Conservation (phyloP, 805 yeast species). For the Candida schatavii region DNA sequence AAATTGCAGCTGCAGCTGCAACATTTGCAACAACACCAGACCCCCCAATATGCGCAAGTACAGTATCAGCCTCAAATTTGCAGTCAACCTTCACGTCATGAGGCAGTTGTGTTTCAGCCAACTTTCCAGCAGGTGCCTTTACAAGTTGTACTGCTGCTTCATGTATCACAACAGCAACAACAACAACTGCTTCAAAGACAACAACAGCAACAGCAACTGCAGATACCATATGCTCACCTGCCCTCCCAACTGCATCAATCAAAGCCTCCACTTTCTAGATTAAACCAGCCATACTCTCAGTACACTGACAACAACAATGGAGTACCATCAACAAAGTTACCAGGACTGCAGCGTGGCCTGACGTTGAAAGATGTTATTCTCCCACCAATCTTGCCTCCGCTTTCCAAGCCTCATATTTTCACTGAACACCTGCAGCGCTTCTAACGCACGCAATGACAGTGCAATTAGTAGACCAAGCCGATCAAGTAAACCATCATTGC, state of each 20-base stretch:
- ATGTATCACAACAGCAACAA: not conserved
- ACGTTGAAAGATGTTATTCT: constrained; percentile 2
- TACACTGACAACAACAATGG: not conserved
- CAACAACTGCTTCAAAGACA: constrained; percentile 7
- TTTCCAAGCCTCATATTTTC: not conserved
- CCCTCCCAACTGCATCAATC: constrained; percentile 6
- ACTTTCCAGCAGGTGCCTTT: not conserved
- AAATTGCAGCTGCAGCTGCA: not conserved
- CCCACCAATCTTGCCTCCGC: constrained; percentile 6
- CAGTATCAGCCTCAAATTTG: not conserved
- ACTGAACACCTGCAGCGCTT: not conserved
- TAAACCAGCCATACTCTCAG: constrained; percentile 1
- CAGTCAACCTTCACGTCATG: not conserved
- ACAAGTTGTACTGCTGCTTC: not conserved
- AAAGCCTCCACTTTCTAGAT: not conserved
- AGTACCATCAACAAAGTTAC: not conserved
- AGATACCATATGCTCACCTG: constrained; percentile 6
- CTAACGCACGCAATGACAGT: too few relatives aligned
- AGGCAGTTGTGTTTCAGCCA: not conserved
- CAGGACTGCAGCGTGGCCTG: not conserved
- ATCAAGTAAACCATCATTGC: too few relatives aligned
- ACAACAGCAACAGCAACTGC: constrained; percentile 7
- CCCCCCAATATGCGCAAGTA: not conserved
- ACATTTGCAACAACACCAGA: not conserved
- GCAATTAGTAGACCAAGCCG: too few relatives aligned